Evolutionary conservation across 2,329 filamentous ascomycete genomes (phyloP), one percentile per base, ranked within the genome.

Genomic region (Curvularia lunata): DNA sequence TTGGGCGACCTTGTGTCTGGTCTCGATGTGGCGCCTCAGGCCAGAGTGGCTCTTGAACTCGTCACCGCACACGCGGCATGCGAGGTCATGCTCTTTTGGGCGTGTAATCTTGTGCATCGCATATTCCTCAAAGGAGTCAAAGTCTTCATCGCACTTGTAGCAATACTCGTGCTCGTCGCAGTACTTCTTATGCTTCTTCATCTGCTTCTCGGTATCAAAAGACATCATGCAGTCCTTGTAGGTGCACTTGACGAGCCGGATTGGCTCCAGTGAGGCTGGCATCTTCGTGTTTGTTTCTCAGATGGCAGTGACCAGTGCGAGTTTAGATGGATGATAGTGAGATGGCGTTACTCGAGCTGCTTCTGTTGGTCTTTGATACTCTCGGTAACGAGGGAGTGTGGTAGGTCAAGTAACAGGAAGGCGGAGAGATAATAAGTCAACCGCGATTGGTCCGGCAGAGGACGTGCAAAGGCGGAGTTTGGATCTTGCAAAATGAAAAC

Each of bases 21-120:
- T 70, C 53, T 78, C 75, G n/a, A 85, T 78, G 61, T 88, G 86
- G 19, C 66, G 66, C 52, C 82, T 80, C 10, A 83, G 76, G 1
- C 84, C 85, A 21, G 78, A 78, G 2, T 79, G 75, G 27, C 80
- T 84, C 59, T 81, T 80, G 72, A 86, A 87, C 41, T 87, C 84
- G 8, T 79, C 69, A 12, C 82, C 83, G 52, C 86, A 88, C 41
- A 85, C 77, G 12, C 83, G 81, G 68, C 86, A 88, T 49, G 80
- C 80, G 45, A 84, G 81, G 59, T 85, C 81, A 28, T 77, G 78
- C 2, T 75, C 67, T 50, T 71, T 64, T 1, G 75, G 73, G 7
- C 63, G 57, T 42, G 61, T 65, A 10, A 70, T 69, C 64, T 84
- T 84, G 71, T 86, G 84, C n/a, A 78, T 67, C 7, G 81, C 74